These are phyloP conservation scores for Smallanthus sonchifolius DNA, from an alignment of 129 eudicot genomes.

Conservation along the genomic window DNA sequence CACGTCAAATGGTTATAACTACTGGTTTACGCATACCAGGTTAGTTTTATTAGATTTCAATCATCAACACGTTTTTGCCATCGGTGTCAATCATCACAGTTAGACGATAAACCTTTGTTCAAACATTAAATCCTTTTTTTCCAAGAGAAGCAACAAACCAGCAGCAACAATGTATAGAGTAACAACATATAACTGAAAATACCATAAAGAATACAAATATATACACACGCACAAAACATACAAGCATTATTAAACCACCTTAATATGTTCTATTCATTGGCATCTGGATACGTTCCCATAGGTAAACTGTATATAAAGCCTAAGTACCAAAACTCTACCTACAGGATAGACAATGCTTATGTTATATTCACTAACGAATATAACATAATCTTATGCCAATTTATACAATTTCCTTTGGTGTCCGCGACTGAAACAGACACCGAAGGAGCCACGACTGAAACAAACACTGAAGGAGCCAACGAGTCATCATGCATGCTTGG, in stretches of 20 bases:
- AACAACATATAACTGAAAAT: background rate
- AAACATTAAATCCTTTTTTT: no score
- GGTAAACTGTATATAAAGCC: constrained; percentile 27
- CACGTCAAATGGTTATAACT: no score
- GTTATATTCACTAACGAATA: background rate
- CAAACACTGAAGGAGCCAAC: constrained; percentile 3
- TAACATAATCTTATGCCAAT: constrained; percentile 14
- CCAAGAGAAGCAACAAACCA: background rate
- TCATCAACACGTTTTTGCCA: no score
- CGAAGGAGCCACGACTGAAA: constrained; percentile 1
- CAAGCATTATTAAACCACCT: background rate
- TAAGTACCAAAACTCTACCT: constrained; percentile 35
- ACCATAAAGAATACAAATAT: background rate
- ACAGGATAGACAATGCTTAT: constrained; percentile 17
- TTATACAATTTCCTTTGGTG: constrained; percentile 18
- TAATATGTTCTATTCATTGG: constrained; percentile 6
- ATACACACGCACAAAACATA: background rate
- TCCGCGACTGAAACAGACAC: background rate
- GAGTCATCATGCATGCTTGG: background rate
- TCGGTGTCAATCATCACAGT: no score
- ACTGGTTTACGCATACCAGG: no score
- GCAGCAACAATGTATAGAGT: background rate
- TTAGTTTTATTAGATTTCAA: no score
- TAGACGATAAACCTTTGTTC: no score
- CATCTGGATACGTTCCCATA: constrained; percentile 16